A percentile compares a stretch with the other conserved stretches of the same genome.
These are phyloP conservation scores for Erysimum cheiranthoides DNA, from an alignment of 345 rosid species.

Conservation along the genomic window DNA sequence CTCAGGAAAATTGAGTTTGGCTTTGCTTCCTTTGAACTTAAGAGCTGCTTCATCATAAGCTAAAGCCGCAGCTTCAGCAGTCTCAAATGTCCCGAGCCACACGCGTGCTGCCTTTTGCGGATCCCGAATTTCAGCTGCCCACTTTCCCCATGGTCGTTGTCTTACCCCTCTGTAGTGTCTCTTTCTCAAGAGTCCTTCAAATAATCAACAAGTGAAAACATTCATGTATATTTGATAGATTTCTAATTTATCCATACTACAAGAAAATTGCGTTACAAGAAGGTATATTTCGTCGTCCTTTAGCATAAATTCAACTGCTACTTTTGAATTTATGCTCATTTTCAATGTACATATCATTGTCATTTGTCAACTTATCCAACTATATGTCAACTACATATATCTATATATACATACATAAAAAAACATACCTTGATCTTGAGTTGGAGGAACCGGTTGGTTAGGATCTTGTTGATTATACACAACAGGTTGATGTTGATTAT, in stretches of 20 bases:
- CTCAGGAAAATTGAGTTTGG: slow-evolving; percentile 85
- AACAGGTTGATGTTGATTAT: slow-evolving; percentile 43
- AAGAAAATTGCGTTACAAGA: not conserved
- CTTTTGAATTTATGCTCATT: not conserved
- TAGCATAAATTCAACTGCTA: not conserved
- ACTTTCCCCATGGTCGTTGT: slow-evolving; percentile 75
- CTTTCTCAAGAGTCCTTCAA: slow-evolving; percentile 49
- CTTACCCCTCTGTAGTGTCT: slow-evolving; percentile 70
- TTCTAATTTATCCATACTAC: not conserved
- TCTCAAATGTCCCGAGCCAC: slow-evolving; percentile 81
- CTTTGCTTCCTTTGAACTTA: slow-evolving; percentile 83
- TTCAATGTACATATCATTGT: not conserved
- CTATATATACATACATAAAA: not conserved
- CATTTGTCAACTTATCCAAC: not conserved
- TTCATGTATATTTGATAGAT: not conserved
- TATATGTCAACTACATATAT: not conserved
- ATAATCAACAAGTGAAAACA: slow-evolving; percentile 22
- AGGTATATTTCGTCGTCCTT: not conserved
- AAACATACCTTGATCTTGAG: slow-evolving; percentile 45
- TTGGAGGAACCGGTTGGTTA: slow-evolving; percentile 37
- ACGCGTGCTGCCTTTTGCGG: slow-evolving; percentile 69
- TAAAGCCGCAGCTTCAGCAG: slow-evolving; percentile 79
- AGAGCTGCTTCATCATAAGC: slow-evolving; percentile 89
- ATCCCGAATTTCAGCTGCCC: slow-evolving; percentile 72
- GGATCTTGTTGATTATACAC: slow-evolving; percentile 39